Conservation (phyloP, 1,139 yeast species). For the Yamadazyma aaseri region DNA sequence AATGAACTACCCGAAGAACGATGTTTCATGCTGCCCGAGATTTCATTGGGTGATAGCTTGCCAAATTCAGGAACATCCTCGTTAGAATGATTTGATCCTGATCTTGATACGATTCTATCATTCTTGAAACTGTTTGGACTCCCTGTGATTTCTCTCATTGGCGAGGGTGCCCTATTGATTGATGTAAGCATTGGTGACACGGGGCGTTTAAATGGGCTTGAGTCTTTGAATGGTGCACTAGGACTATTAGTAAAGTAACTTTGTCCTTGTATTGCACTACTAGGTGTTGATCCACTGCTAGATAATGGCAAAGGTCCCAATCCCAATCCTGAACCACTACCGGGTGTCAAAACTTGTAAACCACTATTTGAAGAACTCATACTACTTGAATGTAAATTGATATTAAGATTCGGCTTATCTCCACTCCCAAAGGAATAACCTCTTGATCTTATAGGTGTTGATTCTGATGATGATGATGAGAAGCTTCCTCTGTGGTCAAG, state of each 20-base stretch:
- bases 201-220: conserved; percentile 40
- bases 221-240: conserved; percentile 11
- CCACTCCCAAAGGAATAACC: conserved; percentile 34
- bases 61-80: conserved; percentile 30
- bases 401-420: conserved; percentile 7
- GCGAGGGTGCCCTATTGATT: conserved; percentile 20
- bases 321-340: conserved; percentile 12
- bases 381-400: conserved; percentile 3
- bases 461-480: conserved; percentile 45
- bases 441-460: conserved; percentile 37
- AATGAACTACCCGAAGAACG: conserved; percentile 31
- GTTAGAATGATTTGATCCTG: conserved; percentile 23
- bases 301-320: background rate
- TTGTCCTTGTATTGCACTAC: conserved; percentile 3
- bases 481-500: conserved; percentile 50
- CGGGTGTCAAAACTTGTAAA: background rate
- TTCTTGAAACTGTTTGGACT: conserved; percentile 27
- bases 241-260: conserved; percentile 4
- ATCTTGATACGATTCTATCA: conserved; percentile 24
- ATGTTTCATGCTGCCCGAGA: conserved; percentile 15
- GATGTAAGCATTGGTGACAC: conserved; percentile 30
- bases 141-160: conserved; percentile 22
- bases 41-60: conserved; percentile 12
- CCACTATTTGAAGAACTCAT: conserved; percentile 16
- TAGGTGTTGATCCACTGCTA: conserved; percentile 8